A percentile compares a stretch with the other conserved stretches of the same genome.
phyloP scores from a whole-genome alignment of 163 green algal genomes.

The Volvox carteri region DNA sequence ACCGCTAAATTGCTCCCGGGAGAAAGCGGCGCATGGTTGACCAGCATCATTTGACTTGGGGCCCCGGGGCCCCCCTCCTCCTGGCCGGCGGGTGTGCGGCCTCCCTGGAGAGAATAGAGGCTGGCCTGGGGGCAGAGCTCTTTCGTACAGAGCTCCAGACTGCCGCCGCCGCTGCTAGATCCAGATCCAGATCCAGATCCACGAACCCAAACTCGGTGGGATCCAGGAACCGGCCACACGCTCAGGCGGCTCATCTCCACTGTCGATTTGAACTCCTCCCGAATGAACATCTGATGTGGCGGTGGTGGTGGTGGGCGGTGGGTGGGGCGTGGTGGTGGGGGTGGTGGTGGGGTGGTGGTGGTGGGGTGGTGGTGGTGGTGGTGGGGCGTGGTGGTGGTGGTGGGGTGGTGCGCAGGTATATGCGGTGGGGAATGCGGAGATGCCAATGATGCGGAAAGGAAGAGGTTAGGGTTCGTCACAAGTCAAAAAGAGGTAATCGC shows the following conservation, averaged over 20 bases:
- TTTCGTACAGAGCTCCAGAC: background rate
- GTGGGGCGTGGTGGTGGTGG: too few relatives aligned
- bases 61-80: background rate
- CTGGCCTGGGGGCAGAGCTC: conserved; percentile 13
- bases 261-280: background rate
- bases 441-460: too few relatives aligned
- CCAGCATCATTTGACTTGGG: background rate
- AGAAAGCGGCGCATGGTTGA: conserved; percentile 25
- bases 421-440: too few relatives aligned
- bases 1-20: background rate
- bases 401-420: too few relatives aligned
- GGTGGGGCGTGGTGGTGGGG: too few relatives aligned
- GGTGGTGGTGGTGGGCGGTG: background rate
- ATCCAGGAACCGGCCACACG: background rate
- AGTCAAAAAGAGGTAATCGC: too few relatives aligned
- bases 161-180: too few relatives aligned
- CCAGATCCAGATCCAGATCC: background rate
- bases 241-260: background rate
- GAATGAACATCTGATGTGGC: background rate
- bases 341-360: too few relatives aligned
- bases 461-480: too few relatives aligned
- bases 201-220: conserved; percentile 14
- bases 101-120: background rate
- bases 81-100: background rate
- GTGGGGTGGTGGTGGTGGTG: too few relatives aligned